Evolutionary conservation across 352 stramenopile genomes (phyloP).

Genomic region (Pythium periplocum): DNA sequence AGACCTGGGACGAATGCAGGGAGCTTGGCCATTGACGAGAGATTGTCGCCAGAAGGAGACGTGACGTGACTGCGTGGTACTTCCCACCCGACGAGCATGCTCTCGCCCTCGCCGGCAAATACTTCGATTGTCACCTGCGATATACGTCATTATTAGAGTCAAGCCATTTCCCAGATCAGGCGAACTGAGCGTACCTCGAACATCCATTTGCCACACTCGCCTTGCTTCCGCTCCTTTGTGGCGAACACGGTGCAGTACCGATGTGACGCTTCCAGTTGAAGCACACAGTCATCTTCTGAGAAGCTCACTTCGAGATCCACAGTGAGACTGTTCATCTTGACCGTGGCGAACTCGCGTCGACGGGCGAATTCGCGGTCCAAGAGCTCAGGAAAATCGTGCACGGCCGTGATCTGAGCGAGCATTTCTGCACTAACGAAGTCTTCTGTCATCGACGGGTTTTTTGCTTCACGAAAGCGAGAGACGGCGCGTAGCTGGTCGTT

Average conservation of each 20-base stretch:
- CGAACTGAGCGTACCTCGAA: slow-evolving; percentile 36
- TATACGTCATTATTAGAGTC: not conserved
- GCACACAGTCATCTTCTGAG: slow-evolving; percentile 64
- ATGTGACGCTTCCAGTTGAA: slow-evolving; percentile 61
- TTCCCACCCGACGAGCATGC: slow-evolving; percentile 74
- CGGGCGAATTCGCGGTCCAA: slow-evolving; percentile 56
- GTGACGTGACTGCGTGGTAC: slow-evolving; percentile 23
- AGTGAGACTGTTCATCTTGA: slow-evolving; percentile 61
- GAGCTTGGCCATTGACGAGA: not conserved
- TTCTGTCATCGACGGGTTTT: not conserved
- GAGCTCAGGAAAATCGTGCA: slow-evolving; percentile 52
- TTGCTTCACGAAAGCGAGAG: slow-evolving; percentile 14
- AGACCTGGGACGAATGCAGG: slow-evolving; percentile 48
- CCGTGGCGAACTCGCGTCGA: slow-evolving; percentile 57
- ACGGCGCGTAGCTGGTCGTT: slow-evolving; percentile 52
- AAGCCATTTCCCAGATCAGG: not conserved
- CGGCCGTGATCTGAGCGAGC: slow-evolving; percentile 24
- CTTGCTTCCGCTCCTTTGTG: slow-evolving; percentile 64
- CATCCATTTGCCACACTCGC: slow-evolving; percentile 76
- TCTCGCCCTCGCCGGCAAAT: slow-evolving; percentile 60
- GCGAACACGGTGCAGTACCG: slow-evolving; percentile 66
- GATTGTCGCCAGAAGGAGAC: not conserved
- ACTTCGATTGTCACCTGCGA: slow-evolving; percentile 30
- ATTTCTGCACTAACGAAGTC: slow-evolving; percentile 14
- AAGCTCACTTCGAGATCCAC: slow-evolving; percentile 63